Evolutionary conservation across 2,329 filamentous ascomycete species (phyloP).

Genomic region (Verticillium alfalfae): DNA sequence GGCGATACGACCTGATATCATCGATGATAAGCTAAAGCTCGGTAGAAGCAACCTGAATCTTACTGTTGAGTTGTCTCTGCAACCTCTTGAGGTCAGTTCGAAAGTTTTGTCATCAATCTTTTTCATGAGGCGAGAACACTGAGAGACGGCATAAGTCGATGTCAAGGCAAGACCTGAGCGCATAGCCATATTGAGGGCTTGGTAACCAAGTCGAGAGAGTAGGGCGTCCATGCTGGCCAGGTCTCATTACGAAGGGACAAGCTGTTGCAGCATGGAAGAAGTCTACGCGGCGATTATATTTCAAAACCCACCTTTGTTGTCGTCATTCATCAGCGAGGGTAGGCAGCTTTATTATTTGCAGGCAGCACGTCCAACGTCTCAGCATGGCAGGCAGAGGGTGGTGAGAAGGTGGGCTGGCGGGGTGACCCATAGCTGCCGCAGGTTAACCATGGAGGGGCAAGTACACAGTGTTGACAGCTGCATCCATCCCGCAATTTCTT

Average conservation of each 20-base stretch:
- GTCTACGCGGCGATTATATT: neutral
- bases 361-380: neutral
- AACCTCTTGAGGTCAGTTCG: constrained; percentile 63
- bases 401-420: neutral
- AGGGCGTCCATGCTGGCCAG: constrained; percentile 62
- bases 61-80: constrained; percentile 72
- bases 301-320: neutral
- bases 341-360: neutral
- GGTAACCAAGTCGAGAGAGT: constrained; percentile 47
- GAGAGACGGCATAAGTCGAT: constrained; percentile 76
- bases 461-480: neutral
- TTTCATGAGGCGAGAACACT: constrained; percentile 73
- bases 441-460: neutral
- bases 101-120: constrained; percentile 61
- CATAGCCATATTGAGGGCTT: constrained; percentile 90
- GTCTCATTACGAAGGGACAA: neutral
- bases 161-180: constrained; percentile 81
- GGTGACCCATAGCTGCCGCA: neutral
- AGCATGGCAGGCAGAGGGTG: neutral
- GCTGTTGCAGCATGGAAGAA: neutral
- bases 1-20: constrained; percentile 69
- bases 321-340: no score
- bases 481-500: no score
- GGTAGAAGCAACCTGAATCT: constrained; percentile 63
- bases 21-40: neutral